These are phyloP conservation scores for Acanthamoeba lenticulata DNA, from an alignment of 208 protist species.

Conservation along the genomic window DNA sequence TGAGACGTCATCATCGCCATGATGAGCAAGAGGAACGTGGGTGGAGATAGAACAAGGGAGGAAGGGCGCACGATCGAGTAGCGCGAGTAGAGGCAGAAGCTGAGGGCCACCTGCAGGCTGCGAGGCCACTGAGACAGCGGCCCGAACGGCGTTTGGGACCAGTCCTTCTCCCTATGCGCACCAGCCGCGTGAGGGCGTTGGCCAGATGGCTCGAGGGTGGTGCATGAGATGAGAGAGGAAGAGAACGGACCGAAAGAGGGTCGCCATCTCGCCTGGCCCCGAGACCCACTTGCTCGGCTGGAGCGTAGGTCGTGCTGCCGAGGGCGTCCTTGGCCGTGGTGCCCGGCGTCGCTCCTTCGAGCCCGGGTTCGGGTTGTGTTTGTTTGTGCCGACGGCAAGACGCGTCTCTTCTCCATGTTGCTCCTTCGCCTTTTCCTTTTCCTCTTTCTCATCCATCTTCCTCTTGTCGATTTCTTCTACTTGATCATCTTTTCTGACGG, in stretches of 20 bases:
- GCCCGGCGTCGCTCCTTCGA: not conserved
- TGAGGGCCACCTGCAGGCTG: not conserved
- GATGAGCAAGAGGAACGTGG: not conserved
- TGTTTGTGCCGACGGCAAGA: too few species aligned
- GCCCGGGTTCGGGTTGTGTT: not conserved
- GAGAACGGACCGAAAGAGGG: not conserved
- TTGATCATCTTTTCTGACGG: too few species aligned
- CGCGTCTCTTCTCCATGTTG: too few species aligned
- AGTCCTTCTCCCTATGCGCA: constrained; percentile 30
- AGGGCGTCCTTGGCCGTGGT: not conserved
- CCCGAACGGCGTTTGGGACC: constrained; percentile 25
- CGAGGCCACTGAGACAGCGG: constrained; percentile 23
- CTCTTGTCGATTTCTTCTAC: too few species aligned
- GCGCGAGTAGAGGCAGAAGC: not conserved
- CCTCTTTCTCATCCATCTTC: too few species aligned
- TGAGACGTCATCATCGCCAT: not conserved
- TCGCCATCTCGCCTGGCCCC: not conserved
- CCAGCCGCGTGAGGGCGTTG: not conserved
- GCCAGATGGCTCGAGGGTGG: not conserved
- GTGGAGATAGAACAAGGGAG: not conserved
- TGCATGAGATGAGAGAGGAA: not conserved
- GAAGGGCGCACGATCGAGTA: not conserved
- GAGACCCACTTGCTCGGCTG: too few species aligned
- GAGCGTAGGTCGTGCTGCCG: too few species aligned
- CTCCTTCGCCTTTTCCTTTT: too few species aligned